Evolutionary conservation across 164 flowering plant genomes (phyloP), one percentile per base, ranked within the genome.

Genomic region (Saururus chinensis): DNA sequence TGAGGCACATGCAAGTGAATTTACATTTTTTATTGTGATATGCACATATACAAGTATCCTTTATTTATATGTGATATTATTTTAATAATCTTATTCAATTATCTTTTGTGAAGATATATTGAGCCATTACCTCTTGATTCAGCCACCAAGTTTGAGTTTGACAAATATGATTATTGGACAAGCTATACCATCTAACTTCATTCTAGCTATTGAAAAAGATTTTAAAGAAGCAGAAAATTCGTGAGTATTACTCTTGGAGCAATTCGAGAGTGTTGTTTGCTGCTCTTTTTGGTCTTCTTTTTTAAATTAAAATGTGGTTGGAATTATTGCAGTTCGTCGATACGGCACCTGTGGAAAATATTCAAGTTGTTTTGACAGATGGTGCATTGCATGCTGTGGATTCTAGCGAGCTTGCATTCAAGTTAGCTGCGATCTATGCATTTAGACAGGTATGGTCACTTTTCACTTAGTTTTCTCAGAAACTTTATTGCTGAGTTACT

Each of bases 371-470:
- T 64, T 77, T 95, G 66, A 89, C 88, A 7, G 99, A 95, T n/a
- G n/a, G n/a, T n/a, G n/a, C n/a, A n/a, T n/a, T n/a, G n/a, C n/a
- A n/a, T n/a, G n/a, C n/a, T n/a, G 99, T 95, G 71, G 99, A 95
- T 84, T 95, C 97, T 59, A 95, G 99, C 81, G 97, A 95, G 69
- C 96, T 95, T 75, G 99, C 99, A 23, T 95, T 95, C 72, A 91
- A 91, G 66, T 66, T 89, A 40, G 99, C 99, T 61, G 53, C 99
- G 55, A 95, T 95, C 55, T 91, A 95, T 79, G 99, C 99, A 57
- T 89, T 95, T 73, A 83, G 99, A 86, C 87, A 91, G 97, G 99
- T 91, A 74, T 25, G n/a, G n/a, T 41, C 11, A 13, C 8, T n/a
- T n/a, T n/a, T n/a, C n/a, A n/a, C n/a, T n/a, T n/a, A n/a, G n/a